Evolutionary conservation across 441 rosid genomes (phyloP), one percentile per base, ranked within the genome.

Genomic region (Populus hybrid): DNA sequence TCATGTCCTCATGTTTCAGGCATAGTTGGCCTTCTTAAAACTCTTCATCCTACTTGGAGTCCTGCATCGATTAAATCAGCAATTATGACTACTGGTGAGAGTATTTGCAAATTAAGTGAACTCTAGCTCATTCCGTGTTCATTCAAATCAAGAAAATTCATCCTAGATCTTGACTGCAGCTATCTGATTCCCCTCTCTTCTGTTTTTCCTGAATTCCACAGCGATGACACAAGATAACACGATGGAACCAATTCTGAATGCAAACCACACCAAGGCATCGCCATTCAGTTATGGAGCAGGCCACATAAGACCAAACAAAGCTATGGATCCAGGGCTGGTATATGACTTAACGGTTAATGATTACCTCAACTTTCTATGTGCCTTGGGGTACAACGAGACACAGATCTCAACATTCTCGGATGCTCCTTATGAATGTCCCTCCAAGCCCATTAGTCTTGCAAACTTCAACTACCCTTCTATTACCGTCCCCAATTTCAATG

Each of bases 1-100:
- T 80, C 94, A 14, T 89, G 94, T 12, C 96, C 96, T 81, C 96
- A 91, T 69, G 89, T 90, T 54, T 73, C 94, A 3, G 94, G 96
- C 61, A 82, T 88, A 35, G 87, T 73, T 18, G 96, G 88, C 63
- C 90, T 91, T 54, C 87, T 91, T 74, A 88, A 79, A 80, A 70
- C 88, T 4, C 69, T 84, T 42, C 80, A 90, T 69, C 94, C 89
- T 1, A 67, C 70, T 11, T 91, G 94, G 96, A 87, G 88, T 20
- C 89, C 92, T 3, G 86, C 95, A 1, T 89, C 91, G 34, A 83
- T 91, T 68, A 82, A 83, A 82, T 91, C 95, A 0, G 93, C 95
- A 24, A 86, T 90, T 65, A 89, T 89, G 90, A 91, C 95, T n/a
- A 87, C 87, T 0, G 91, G 90, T 90, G 74, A 77, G 80, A 14